Conservation (phyloP, 164 flowering plant genomes). For the Tetracentron sinense region DNA sequence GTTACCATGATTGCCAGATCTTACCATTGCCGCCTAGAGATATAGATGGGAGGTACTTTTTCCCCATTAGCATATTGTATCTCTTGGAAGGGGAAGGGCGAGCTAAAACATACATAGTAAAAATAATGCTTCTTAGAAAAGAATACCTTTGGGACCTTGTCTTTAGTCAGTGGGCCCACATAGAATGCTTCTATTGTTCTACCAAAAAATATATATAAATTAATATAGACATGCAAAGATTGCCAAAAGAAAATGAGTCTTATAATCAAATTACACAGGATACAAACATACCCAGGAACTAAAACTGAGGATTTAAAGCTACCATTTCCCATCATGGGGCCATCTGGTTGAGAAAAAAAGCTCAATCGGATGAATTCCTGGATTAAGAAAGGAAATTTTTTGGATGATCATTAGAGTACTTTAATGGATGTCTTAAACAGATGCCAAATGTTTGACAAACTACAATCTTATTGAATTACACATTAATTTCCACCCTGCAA, state of each 20-base stretch:
- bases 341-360: constrained; percentile 92
- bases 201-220: constrained; percentile 11
- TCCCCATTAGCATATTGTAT: too few relatives aligned
- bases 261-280: neutral
- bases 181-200: constrained; percentile 80
- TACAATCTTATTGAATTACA: too few relatives aligned
- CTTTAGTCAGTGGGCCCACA: constrained; percentile 81
- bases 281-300: constrained; percentile 68
- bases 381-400: constrained; percentile 3
- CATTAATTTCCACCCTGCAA: too few relatives aligned
- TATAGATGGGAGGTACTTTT: too few relatives aligned
- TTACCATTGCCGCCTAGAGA: too few relatives aligned
- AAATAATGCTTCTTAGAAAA: neutral
- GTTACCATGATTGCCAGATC: too few relatives aligned
- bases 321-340: constrained; percentile 75
- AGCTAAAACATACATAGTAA: neutral
- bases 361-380: constrained; percentile 76
- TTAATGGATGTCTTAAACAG: too few relatives aligned
- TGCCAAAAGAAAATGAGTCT: neutral
- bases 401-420: neutral
- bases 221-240: neutral
- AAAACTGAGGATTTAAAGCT: constrained; percentile 58
- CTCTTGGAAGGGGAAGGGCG: too few relatives aligned
- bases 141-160: constrained; percentile 87
- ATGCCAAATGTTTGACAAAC: too few relatives aligned